phyloP scores from a whole-genome alignment of 2,329 filamentous ascomycete species.

The Ascocoryne sarcoides region DNA sequence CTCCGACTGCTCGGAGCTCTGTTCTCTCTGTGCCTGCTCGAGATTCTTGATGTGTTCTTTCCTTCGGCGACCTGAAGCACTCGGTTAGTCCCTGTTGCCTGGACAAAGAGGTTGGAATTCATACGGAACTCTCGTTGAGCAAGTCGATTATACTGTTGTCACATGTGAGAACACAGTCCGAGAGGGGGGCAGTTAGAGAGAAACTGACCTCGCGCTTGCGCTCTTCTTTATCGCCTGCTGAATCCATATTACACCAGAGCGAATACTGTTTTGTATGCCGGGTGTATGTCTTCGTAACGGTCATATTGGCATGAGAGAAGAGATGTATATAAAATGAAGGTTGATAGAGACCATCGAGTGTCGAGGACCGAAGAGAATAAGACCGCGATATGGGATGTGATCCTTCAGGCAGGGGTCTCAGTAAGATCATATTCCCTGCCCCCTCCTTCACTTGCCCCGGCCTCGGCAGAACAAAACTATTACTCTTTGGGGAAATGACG shows the following conservation, averaged over 20 bases:
- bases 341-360: constrained; percentile 5
- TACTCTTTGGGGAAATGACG: no score
- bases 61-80: constrained; percentile 31
- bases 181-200: background rate
- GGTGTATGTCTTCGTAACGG: constrained; percentile 14
- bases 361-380: background rate
- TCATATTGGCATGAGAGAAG: constrained; percentile 15
- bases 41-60: constrained; percentile 37
- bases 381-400: constrained; percentile 7
- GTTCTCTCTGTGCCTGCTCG: constrained; percentile 34
- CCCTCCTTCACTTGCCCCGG: constrained; percentile 9
- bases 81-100: constrained; percentile 10
- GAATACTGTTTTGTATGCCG: constrained; percentile 19
- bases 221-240: constrained; percentile 27
- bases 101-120: constrained; percentile 9
- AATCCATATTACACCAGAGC: constrained; percentile 23
- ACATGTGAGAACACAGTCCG: background rate
- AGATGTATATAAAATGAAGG: constrained; percentile 10
- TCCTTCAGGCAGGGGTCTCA: constrained; percentile 14
- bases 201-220: constrained; percentile 28
- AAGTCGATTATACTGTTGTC: constrained; percentile 32
- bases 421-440: constrained; percentile 24
- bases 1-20: constrained; percentile 31
- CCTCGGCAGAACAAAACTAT: background rate
- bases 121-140: constrained; percentile 37